These are phyloP conservation scores for Cucurbita pepo DNA, from an alignment of 306 rosid species.

Conservation along the genomic window DNA sequence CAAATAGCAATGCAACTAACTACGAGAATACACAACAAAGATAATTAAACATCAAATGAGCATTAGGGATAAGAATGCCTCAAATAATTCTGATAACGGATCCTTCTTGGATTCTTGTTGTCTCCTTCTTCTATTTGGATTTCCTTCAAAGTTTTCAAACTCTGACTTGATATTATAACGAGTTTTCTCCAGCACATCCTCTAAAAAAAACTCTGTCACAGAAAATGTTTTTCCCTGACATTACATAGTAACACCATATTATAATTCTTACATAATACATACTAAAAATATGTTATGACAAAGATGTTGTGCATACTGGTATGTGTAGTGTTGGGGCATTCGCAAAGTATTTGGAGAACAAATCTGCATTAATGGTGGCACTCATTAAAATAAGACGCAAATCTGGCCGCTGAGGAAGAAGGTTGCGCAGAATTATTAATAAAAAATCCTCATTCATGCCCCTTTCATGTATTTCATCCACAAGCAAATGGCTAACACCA, in stretches of 20 bases:
- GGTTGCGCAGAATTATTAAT: constrained; percentile 73
- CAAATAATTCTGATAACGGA: constrained; percentile 72
- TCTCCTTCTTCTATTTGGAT: constrained; percentile 64
- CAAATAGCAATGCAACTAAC: not conserved
- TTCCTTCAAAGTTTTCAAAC: constrained; percentile 55
- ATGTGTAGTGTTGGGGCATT: constrained; percentile 73
- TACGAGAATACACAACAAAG: not conserved
- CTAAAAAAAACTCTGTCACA: constrained; percentile 67
- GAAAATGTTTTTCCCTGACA: constrained; percentile 80
- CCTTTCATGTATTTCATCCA: constrained; percentile 98
- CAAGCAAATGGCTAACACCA: constrained; percentile 84
- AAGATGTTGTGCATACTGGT: constrained; percentile 41
- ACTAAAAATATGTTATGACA: not conserved
- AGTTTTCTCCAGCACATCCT: constrained; percentile 82
- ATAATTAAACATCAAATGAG: not conserved
- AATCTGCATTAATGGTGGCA: constrained; percentile 90
- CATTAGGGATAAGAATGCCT: constrained; percentile 31
- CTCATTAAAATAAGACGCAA: constrained; percentile 86
- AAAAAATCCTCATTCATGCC: constrained; percentile 96
- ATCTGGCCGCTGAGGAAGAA: constrained; percentile 91
- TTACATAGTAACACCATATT: constrained; percentile 5
- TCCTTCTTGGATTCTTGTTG: constrained; percentile 81
- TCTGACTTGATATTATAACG: constrained; percentile 56
- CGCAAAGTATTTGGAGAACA: constrained; percentile 74
- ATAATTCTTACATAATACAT: not conserved